These are phyloP conservation scores for Salix brachista DNA, from an alignment of 345 rosid genomes.

Conservation along the genomic window DNA sequence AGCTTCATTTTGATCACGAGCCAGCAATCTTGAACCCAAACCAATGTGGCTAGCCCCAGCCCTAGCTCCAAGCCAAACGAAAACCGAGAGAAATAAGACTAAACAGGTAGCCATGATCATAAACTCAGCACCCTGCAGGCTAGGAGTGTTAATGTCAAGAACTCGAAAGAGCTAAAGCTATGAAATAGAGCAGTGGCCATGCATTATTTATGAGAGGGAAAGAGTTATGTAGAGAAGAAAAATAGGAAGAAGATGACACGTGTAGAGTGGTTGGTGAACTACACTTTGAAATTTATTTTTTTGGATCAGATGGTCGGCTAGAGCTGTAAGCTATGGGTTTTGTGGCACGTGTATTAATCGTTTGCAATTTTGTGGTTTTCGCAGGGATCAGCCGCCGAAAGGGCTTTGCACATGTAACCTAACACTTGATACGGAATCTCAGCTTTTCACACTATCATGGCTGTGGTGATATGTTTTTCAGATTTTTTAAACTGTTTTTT, in stretches of 20 bases:
- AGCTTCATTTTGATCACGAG: constrained; percentile 32
- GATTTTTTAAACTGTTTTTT: no score
- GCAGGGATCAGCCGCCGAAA: no score
- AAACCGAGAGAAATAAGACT: constrained; percentile 14
- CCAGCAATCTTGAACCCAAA: constrained; percentile 60
- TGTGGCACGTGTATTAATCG: neutral
- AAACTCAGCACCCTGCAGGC: neutral
- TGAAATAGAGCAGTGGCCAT: neutral
- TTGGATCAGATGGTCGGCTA: constrained; percentile 39
- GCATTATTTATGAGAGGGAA: neutral
- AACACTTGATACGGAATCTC: constrained; percentile 9
- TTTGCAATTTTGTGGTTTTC: neutral
- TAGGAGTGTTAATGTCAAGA: neutral
- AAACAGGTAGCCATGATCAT: neutral
- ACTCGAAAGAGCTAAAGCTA: constrained; percentile 6
- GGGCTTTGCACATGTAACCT: neutral
- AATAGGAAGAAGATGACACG: constrained; percentile 24
- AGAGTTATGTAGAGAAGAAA: constrained; percentile 6
- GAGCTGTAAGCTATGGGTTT: neutral
- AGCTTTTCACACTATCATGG: neutral
- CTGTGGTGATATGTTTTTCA: neutral
- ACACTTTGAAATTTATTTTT: constrained; percentile 44
- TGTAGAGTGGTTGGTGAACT: constrained; percentile 61
- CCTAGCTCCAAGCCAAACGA: constrained; percentile 9
- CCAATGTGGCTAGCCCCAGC: constrained; percentile 41